A percentile compares a stretch with the other conserved stretches of the same genome.
Conservation (phyloP, 441 rosid genomes). For the Macaranga tanarius region DNA sequence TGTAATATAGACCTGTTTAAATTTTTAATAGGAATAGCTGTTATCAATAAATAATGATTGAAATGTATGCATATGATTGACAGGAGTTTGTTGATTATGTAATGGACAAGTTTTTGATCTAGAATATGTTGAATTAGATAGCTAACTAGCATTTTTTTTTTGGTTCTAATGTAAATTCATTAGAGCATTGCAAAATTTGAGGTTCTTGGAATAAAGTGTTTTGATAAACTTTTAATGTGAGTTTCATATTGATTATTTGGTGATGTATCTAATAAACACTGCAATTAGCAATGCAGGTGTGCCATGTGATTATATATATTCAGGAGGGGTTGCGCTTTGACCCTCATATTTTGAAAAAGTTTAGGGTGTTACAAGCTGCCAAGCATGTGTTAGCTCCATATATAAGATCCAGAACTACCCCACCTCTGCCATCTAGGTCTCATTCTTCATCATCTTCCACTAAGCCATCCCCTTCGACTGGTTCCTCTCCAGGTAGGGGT, state of each 20-base stretch:
- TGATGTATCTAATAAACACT: slow-evolving; percentile 29
- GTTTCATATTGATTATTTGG: background rate
- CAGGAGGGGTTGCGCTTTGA: slow-evolving; percentile 69
- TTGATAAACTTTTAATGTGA: background rate
- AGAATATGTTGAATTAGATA: background rate
- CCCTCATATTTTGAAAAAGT: slow-evolving; percentile 59
- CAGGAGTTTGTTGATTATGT: background rate
- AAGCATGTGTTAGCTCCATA: slow-evolving; percentile 62
- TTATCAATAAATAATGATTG: background rate
- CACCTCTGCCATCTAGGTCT: slow-evolving; percentile 48
- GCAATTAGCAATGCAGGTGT: slow-evolving; percentile 69
- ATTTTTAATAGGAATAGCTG: background rate
- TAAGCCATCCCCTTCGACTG: slow-evolving; percentile 28
- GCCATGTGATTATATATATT: slow-evolving; percentile 67
- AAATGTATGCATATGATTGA: background rate
- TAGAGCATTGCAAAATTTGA: background rate
- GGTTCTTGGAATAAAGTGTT: background rate
- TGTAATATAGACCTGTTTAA: background rate
- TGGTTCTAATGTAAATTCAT: background rate
- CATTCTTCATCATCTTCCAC: slow-evolving; percentile 46
- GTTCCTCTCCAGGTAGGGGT: slow-evolving; percentile 53
- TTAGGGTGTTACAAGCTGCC: slow-evolving; percentile 73
- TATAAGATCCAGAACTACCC: slow-evolving; percentile 48
- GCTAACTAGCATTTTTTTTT: background rate
- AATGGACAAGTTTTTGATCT: background rate